Base-by-base conservation (phyloP, 2,329 filamentous ascomycete genomes). In the Fusarium denticulatum region DNA sequence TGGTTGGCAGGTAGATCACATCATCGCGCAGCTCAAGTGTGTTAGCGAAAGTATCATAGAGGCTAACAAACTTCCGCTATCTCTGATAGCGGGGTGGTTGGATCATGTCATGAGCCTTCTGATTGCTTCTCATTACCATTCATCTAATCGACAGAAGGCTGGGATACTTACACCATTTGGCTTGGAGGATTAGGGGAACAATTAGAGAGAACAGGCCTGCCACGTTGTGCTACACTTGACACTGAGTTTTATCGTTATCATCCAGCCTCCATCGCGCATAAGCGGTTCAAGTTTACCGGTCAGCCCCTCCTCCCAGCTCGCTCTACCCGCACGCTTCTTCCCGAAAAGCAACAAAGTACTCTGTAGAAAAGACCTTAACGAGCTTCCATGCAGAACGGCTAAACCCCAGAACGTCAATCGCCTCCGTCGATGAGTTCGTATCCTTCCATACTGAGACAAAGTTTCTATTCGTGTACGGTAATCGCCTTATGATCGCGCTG, bases 1-100 rank as follows among this genome's bases (percentile, higher is more conserved):
- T 53, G 32, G 32, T 22, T 22, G 49, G 9, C 20, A 26, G 16
- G 13, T 28, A 28, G 20, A 74, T 77, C 71, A 67, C 74, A 76
- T 78, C 73, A 78, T 75, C 65, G 52, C 57, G 74, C 74, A 67
- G 60, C 67, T 73, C 74, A 46, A 64, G 60, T 60, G n/a, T 61
- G 58, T 39, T 22, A 39, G 37, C 37, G 37, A 6, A 39, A 39
- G 37, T 39, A 39, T 39, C 37, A 7, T 39, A 39, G 37, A 22
- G 20, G 20, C 37, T 39, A 39, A 13, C 11, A 39, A 22, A 39
- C 37, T 39, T 39, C 20, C 20, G 37, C 39, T 40, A 45, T 32
- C 49, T 39, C 26, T 36, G 34, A 55, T 36, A 26, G 50, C 37
- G 49, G 32, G 45, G 65, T 52, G 56, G 43, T 60, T 64, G 53